Conservation (phyloP, 192 early-diverging fungal species). For the Backusella australiensis region DNA sequence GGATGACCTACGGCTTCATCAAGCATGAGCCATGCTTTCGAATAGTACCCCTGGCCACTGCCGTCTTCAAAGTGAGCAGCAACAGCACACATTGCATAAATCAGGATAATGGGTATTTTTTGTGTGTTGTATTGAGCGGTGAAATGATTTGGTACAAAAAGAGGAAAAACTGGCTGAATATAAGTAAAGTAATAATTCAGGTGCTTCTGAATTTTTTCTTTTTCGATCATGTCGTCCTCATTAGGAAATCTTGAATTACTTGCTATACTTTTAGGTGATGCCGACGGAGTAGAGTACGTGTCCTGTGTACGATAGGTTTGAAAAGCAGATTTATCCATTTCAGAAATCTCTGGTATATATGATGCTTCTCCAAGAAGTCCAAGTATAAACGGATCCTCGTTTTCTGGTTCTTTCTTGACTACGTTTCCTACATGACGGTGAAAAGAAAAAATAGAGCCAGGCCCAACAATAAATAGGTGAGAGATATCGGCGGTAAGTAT, state of each 20-base stretch:
- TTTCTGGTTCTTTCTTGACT: background rate
- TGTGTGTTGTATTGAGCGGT: slow-evolving; percentile 1
- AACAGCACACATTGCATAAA: slow-evolving; percentile 55
- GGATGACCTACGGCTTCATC: background rate
- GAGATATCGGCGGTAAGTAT: background rate
- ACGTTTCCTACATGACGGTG: background rate
- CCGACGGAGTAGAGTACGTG: background rate
- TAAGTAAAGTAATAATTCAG: slow-evolving; percentile 2
- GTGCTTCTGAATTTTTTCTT: background rate
- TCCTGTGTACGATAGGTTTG: background rate
- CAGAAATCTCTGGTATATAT: background rate
- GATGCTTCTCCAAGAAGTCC: background rate
- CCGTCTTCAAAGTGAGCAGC: slow-evolving; percentile 27
- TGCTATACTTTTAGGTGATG: slow-evolving; percentile 4
- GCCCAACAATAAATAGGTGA: background rate
- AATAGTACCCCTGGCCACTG: background rate
- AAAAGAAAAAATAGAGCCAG: background rate
- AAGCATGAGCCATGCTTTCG: background rate
- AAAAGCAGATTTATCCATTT: background rate
- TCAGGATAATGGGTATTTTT: slow-evolving; percentile 16
- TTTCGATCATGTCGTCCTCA: slow-evolving; percentile 1
- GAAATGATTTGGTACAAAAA: slow-evolving; percentile 15
- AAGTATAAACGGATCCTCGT: background rate
- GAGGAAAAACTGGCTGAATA: slow-evolving; percentile 8
- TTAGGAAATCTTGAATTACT: slow-evolving; percentile 3